A percentile compares a stretch with the other conserved stretches of the same genome.
Conservation (phyloP, 2,329 filamentous ascomycete genomes). For the Rhinocladiella mackenziei region DNA sequence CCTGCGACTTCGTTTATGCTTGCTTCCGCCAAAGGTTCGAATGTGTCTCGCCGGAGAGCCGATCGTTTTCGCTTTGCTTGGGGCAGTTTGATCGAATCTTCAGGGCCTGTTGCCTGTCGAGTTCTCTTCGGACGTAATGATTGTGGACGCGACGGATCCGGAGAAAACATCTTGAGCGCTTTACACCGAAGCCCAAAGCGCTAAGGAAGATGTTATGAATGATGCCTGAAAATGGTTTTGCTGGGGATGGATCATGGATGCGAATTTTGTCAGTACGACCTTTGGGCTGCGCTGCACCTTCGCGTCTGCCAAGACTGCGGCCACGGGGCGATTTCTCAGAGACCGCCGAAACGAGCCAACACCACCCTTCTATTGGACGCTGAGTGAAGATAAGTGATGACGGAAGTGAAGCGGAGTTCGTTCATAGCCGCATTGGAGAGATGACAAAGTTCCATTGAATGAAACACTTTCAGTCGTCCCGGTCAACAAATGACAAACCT, state of each 20-base stretch:
- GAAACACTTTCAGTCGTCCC: too few relatives aligned
- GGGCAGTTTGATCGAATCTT: constrained; percentile 44
- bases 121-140: constrained; percentile 31
- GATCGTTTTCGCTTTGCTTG: constrained; percentile 47
- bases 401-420: too few relatives aligned
- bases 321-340: neutral
- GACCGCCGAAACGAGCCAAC: too few relatives aligned
- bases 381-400: too few relatives aligned
- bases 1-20: constrained; percentile 29
- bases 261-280: constrained; percentile 24
- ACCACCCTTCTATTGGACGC: too few relatives aligned
- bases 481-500: too few relatives aligned
- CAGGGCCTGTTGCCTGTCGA: constrained; percentile 35
- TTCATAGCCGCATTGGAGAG: too few relatives aligned
- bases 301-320: constrained; percentile 3
- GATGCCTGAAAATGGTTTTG: constrained; percentile 1
- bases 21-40: constrained; percentile 30
- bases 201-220: neutral
- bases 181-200: neutral
- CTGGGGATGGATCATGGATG: constrained; percentile 1
- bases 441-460: too few relatives aligned
- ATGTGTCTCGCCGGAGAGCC: constrained; percentile 38
- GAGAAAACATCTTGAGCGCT: constrained; percentile 31
- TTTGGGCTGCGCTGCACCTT: constrained; percentile 1
- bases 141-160: constrained; percentile 26